Evolutionary conservation across 441 rosid genomes (phyloP), one percentile per base, ranked within the genome.

Genomic region (Populus trichocarpa): DNA sequence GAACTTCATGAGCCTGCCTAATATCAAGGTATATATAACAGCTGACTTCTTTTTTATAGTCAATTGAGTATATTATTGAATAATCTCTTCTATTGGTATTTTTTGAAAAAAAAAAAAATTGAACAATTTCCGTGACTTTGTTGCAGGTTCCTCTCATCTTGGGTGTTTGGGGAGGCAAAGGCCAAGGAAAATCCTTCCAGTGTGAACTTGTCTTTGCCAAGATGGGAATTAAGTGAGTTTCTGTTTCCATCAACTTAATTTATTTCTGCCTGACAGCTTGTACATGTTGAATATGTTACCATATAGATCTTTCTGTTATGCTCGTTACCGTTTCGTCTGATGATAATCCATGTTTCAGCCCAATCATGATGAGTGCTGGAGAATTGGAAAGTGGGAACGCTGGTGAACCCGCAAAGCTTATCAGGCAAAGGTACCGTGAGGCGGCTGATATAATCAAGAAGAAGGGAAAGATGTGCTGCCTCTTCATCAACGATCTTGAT

Each of bases 291-390:
- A 4, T 69, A 8, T 9, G 12, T 3, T 8, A 8, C 11, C 8
- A 12, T 59, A n/a, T n/a, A 8, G 64, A 20, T 59, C 64, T n/a
- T n/a, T n/a, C 64, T n/a, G 25, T n/a, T 59, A n/a, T 8, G 64
- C 64, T 59, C 23, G 66, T 4, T 9, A 23, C 66, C 2, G 10
- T 22, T 61, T 61, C 35, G 12, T 71, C 25, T 57, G 46, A 5
- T 77, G 70, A 23, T 74, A 23, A 33, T 32, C 25, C 22, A 66
- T 53, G 25, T 81, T 83, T 71, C 88, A 96, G 97, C 88, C 99
- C 99, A 16, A 96, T 96, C 79, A 93, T 93, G 99, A 96, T 96
- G 99, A 96, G 99, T 83, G 98, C 98, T 11, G 97, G 99, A 92
- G 99, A 96, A 80, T 78, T 96, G 81, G 99, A 96, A 83, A 96